phyloP scores from a whole-genome alignment of 768 basidiomycete species.

The Amanita rimosa region DNA sequence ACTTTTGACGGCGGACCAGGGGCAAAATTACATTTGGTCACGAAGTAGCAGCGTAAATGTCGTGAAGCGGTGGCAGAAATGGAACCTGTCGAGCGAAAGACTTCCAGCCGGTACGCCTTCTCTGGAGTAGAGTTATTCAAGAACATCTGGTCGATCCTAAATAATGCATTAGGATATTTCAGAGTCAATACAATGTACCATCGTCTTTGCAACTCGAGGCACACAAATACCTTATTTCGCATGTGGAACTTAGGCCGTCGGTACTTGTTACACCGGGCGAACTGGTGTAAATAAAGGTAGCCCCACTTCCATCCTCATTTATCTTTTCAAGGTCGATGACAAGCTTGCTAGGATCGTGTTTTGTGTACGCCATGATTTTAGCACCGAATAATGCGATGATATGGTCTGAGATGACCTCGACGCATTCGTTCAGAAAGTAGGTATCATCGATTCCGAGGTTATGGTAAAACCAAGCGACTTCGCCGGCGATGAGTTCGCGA shows the following conservation, averaged over 20 bases:
- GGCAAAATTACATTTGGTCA: slow-evolving; percentile 82
- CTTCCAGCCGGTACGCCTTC: slow-evolving; percentile 87
- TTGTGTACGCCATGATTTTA: slow-evolving; percentile 87
- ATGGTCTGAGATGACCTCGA: slow-evolving; percentile 70
- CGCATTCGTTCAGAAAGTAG: slow-evolving; percentile 75
- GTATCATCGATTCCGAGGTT: slow-evolving; percentile 85
- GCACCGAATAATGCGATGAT: slow-evolving; percentile 93
- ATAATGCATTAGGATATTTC: too few relatives aligned
- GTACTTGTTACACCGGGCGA: slow-evolving; percentile 71
- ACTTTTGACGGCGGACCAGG: slow-evolving; percentile 21
- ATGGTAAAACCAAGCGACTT: slow-evolving; percentile 96
- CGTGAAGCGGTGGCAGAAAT: slow-evolving; percentile 82
- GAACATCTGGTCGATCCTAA: slow-evolving; percentile 83
- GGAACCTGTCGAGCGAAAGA: slow-evolving; percentile 83
- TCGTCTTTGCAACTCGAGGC: not conserved
- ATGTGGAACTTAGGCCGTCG: slow-evolving; percentile 82
- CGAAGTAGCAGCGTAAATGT: slow-evolving; percentile 95
- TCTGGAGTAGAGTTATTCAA: slow-evolving; percentile 71
- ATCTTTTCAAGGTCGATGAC: slow-evolving; percentile 95
- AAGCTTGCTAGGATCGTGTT: slow-evolving; percentile 81
- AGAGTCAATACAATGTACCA: not conserved
- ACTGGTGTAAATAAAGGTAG: slow-evolving; percentile 93
- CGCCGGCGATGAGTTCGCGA: slow-evolving; percentile 70
- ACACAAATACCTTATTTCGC: slow-evolving; percentile 61
- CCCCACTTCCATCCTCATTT: slow-evolving; percentile 68